Conservation (phyloP, 192 early-diverging fungal species). For the Backusella parvicylindrica region DNA sequence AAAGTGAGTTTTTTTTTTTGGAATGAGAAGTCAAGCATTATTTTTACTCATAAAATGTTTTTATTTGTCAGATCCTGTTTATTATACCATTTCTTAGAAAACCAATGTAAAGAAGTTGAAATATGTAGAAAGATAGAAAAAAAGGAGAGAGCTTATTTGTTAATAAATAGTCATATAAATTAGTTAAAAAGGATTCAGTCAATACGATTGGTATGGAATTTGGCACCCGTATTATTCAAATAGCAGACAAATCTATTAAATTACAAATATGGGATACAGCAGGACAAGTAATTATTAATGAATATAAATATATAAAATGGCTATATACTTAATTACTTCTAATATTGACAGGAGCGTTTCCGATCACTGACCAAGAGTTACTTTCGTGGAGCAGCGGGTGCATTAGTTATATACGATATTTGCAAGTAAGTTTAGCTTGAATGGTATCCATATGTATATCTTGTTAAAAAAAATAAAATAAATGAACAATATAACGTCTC, state of each 20-base stretch:
- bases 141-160: background rate
- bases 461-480: conserved; percentile 2
- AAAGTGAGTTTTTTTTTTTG: conserved; percentile 40
- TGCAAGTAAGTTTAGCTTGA: conserved; percentile 50
- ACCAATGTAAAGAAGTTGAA: conserved; percentile 41
- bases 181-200: conserved; percentile 56
- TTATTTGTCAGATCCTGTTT: conserved; percentile 44
- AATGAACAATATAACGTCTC: background rate
- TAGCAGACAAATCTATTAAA: conserved; percentile 64
- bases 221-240: conserved; percentile 66
- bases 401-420: conserved; percentile 77
- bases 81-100: conserved; percentile 57
- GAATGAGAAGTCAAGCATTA: background rate
- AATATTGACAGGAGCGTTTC: conserved; percentile 40
- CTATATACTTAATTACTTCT: background rate
- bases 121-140: background rate
- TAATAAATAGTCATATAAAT: background rate
- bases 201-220: conserved; percentile 84
- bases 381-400: conserved; percentile 78
- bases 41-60: conserved; percentile 1
- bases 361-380: conserved; percentile 76
- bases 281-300: conserved; percentile 61
- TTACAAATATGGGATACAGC: conserved; percentile 78
- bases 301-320: background rate
- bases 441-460: background rate